Conservation (phyloP, 805 yeast genomes). For the Barnettozyma populi region DNA sequence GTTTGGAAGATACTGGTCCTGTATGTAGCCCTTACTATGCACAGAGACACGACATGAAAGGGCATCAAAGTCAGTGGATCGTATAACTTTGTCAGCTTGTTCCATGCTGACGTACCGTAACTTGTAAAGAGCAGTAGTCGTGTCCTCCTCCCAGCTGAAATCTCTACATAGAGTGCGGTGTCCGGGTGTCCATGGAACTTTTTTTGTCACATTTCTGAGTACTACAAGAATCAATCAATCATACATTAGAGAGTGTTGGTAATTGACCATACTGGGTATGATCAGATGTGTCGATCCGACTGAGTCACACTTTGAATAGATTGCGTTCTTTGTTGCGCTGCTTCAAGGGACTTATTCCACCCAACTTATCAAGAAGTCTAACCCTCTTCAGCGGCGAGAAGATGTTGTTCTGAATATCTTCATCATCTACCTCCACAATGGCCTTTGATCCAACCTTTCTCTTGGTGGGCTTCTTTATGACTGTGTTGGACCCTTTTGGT, state of each 20-base stretch:
- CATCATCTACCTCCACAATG: slow-evolving; percentile 19
- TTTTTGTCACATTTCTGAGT: no score
- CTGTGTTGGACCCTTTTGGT: not conserved
- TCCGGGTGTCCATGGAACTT: no score
- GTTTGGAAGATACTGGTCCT: slow-evolving; percentile 27
- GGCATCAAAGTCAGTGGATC: slow-evolving; percentile 62
- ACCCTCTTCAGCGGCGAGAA: slow-evolving; percentile 22
- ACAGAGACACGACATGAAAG: slow-evolving; percentile 58
- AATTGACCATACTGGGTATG: not conserved
- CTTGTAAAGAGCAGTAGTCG: not conserved
- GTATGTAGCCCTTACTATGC: slow-evolving; percentile 42
- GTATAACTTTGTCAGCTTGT: slow-evolving; percentile 10
- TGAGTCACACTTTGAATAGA: slow-evolving; percentile 19
- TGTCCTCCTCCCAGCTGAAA: no score
- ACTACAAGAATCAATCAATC: no score
- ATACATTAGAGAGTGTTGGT: no score
- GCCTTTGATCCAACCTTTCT: slow-evolving; percentile 18
- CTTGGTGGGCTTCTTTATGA: slow-evolving; percentile 15
- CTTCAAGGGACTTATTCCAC: slow-evolving; percentile 25
- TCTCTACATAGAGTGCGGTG: no score
- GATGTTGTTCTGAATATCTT: slow-evolving; percentile 10
- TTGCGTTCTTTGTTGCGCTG: slow-evolving; percentile 23
- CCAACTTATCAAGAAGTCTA: slow-evolving; percentile 22
- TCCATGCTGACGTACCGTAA: slow-evolving; percentile 6
- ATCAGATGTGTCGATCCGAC: no score